These are phyloP conservation scores for Globisporangium spiculum DNA, from an alignment of 352 stramenopile genomes.

Conservation along the genomic window DNA sequence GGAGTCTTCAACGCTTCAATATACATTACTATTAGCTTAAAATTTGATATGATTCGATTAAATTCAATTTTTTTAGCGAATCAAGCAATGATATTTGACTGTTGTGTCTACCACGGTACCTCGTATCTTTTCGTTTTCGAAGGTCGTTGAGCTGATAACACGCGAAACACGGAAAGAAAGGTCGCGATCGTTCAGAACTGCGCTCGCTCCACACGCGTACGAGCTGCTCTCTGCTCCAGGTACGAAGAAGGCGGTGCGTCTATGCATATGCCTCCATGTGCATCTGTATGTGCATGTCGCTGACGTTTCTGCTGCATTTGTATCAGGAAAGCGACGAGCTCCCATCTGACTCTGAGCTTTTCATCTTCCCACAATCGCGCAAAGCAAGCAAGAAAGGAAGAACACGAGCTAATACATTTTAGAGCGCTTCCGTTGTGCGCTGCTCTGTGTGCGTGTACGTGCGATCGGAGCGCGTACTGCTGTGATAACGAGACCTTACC, in stretches of 20 bases:
- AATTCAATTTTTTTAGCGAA: background rate
- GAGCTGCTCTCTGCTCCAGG: background rate
- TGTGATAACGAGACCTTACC: background rate
- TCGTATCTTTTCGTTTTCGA: constrained; percentile 12
- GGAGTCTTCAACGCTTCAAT: no score
- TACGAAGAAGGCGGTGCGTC: background rate
- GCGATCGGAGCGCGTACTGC: background rate
- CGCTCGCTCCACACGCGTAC: background rate
- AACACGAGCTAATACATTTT: no score
- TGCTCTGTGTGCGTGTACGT: background rate
- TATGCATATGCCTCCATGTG: background rate
- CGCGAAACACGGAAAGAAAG: constrained; percentile 12
- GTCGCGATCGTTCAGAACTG: constrained; percentile 11
- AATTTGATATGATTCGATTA: no score
- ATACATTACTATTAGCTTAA: background rate
- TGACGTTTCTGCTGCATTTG: background rate
- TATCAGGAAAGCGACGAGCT: background rate
- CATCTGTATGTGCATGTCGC: background rate
- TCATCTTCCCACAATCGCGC: background rate
- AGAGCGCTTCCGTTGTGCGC: no score
- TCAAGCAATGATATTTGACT: background rate
- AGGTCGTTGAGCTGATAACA: constrained; percentile 7
- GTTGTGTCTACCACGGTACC: constrained; percentile 2
- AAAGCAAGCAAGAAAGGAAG: background rate
- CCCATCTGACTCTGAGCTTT: background rate